phyloP scores from a whole-genome alignment of 176 grass and related monocot genomes.

The Aegilops umbellulata region DNA sequence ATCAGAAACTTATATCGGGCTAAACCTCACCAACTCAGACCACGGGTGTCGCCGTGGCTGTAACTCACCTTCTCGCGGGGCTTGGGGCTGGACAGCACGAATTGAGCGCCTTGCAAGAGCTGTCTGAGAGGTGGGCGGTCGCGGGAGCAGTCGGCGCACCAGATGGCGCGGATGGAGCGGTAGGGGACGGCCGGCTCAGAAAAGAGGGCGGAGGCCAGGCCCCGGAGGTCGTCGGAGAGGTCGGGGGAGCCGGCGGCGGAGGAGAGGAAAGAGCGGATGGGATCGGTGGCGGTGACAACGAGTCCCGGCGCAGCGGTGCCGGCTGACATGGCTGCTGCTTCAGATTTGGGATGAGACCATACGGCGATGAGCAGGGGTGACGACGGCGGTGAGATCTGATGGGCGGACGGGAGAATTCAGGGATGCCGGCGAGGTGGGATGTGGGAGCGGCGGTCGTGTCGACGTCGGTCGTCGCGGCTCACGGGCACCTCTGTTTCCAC shows the following conservation, averaged over 20 bases:
- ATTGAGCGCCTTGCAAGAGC: slow-evolving; percentile 50
- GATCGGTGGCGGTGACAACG: slow-evolving; percentile 46
- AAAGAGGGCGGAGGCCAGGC: slow-evolving; percentile 42
- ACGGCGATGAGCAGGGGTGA: background rate
- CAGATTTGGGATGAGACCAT: background rate
- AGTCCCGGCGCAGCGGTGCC: slow-evolving; percentile 44
- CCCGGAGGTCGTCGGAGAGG: slow-evolving; percentile 44
- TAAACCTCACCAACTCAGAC: background rate
- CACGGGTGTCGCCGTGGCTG: background rate
- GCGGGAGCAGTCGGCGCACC: slow-evolving; percentile 46
- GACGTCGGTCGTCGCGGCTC: background rate
- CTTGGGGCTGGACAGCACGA: slow-evolving; percentile 70
- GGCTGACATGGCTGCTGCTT: slow-evolving; percentile 9
- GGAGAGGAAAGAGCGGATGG: slow-evolving; percentile 67
- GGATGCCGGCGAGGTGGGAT: background rate
- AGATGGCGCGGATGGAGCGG: slow-evolving; percentile 63
- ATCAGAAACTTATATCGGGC: background rate
- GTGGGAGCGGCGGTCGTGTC: background rate
- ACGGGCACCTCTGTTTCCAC: too few species aligned
- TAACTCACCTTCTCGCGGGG: slow-evolving; percentile 70
- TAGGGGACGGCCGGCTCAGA: slow-evolving; percentile 41
- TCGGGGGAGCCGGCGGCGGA: background rate
- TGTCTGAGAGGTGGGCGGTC: slow-evolving; percentile 56
- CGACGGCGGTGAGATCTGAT: background rate
- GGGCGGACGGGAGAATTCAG: background rate